Evolutionary conservation across 345 rosid genomes (phyloP), one percentile per base, ranked within the genome.

Genomic region (Populus nigra): DNA sequence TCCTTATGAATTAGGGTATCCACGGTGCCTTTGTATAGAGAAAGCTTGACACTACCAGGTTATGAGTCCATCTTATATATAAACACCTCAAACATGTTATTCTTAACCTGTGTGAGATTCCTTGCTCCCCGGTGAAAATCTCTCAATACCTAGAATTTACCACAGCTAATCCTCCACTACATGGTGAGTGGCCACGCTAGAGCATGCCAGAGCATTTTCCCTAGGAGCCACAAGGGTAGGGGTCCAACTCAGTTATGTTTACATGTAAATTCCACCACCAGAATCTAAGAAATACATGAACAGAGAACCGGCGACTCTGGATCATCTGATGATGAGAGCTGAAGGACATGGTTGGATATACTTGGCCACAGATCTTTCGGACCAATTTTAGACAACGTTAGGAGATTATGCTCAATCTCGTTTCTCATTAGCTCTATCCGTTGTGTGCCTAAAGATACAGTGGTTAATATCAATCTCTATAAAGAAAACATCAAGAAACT

Each of bases 311-410:
- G 84, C 25, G 77, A 76, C 49, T 65, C 53, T 3, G 90, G 83
- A 77, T 78, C 77, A 55, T 84, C 71, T 1, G 83, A 80, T 49
- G 90, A 81, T 53, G 87, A 85, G 70, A 91, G 73, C 20, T 74
- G 77, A 73, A 90, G 83, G 49, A 88, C 91, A 49, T 90, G 91
- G 83, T 93, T 95, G 72, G 98, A 93, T 71, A 93, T 68, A 68
- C 96, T 92, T 68, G 99, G 98, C 98, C 97, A 89, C 17, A 95
- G 86, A 78, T 89, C 82, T 70, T 72, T 82, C 43, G 92, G 97
- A 62, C 99, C 94, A 57, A 9, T 75, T 73, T 68, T 82, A 1
- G 96, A 90, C 59, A 59, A 74, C 1, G 97, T 90, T 36, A 88
- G 86, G 36, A 12, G 49, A 77, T 90, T 88, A 66, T 67, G 76